phyloP scores from a whole-genome alignment of 2,329 filamentous ascomycete species.

The Davidsoniella eucalypti region DNA sequence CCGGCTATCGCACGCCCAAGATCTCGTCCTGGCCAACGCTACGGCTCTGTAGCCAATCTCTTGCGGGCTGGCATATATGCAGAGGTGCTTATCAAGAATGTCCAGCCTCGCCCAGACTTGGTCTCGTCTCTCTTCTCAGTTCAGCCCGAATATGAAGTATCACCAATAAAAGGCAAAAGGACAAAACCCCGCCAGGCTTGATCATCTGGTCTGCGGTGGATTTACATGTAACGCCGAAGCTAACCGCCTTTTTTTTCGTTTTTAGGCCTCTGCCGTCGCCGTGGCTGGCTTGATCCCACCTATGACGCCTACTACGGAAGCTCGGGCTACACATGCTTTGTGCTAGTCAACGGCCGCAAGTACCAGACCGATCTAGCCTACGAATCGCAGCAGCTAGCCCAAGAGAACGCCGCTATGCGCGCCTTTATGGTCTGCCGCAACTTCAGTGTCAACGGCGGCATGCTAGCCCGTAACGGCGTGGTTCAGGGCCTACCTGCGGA shows the following conservation, averaged over 20 bases:
- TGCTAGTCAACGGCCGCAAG: constrained; percentile 89
- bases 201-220: no score
- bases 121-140: no score
- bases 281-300: constrained; percentile 79
- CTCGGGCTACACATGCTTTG: constrained; percentile 72
- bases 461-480: constrained; percentile 56
- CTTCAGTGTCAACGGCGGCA: constrained; percentile 92
- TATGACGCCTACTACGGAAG: constrained; percentile 67
- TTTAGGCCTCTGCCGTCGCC: constrained; percentile 80
- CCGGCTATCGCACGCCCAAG: no score
- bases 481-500: constrained; percentile 47
- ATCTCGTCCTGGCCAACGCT: no score
- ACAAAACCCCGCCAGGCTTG: no score
- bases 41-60: no score
- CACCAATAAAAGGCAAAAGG: no score
- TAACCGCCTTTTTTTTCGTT: not conserved
- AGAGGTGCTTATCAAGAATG: no score
- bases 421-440: constrained; percentile 97
- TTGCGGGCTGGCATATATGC: no score
- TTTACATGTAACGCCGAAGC: no score
- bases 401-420: constrained; percentile 86
- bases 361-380: constrained; percentile 84
- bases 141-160: no score
- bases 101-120: no score
- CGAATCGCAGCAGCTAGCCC: constrained; percentile 64